phyloP scores from a whole-genome alignment of 2,329 filamentous ascomycete genomes.

The Biscogniauxia marginata region DNA sequence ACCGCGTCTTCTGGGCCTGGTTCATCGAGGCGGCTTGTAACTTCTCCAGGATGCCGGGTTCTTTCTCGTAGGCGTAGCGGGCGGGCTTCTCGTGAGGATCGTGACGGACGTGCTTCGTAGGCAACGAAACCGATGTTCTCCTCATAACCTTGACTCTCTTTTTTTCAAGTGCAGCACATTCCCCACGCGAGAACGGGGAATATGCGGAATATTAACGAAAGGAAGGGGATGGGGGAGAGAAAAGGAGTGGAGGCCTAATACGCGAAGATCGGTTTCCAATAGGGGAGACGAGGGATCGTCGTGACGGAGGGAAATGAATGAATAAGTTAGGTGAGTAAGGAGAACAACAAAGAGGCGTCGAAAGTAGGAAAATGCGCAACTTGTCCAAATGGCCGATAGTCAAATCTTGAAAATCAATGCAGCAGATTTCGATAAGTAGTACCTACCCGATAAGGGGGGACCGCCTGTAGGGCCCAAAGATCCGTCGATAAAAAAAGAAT shows the following conservation, averaged over 20 bases:
- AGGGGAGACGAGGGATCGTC: background rate
- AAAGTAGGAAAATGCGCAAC: background rate
- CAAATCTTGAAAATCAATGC: background rate
- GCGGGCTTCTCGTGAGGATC: constrained; percentile 66
- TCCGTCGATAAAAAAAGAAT: background rate
- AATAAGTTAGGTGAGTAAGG: background rate
- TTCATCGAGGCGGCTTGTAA: constrained; percentile 60
- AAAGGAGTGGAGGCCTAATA: background rate
- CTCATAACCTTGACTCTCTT: constrained; percentile 47
- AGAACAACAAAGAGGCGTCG: background rate
- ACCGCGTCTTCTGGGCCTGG: constrained; percentile 64
- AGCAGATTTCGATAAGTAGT: background rate
- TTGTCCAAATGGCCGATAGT: no score
- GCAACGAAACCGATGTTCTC: constrained; percentile 64
- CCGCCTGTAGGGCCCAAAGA: no score
- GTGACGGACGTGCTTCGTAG: constrained; percentile 57
- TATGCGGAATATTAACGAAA: constrained; percentile 12
- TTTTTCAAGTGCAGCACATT: constrained; percentile 21
- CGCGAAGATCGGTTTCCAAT: background rate
- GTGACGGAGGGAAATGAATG: background rate
- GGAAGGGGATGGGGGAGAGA: constrained; percentile 5
- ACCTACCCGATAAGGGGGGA: no score
- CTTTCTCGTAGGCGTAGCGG: constrained; percentile 53
- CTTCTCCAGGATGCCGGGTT: constrained; percentile 50
- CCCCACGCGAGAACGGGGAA: constrained; percentile 20